These are phyloP conservation scores for Irpex lacteus DNA, from an alignment of 1,284 basidiomycete genomes.

Conservation along the genomic window DNA sequence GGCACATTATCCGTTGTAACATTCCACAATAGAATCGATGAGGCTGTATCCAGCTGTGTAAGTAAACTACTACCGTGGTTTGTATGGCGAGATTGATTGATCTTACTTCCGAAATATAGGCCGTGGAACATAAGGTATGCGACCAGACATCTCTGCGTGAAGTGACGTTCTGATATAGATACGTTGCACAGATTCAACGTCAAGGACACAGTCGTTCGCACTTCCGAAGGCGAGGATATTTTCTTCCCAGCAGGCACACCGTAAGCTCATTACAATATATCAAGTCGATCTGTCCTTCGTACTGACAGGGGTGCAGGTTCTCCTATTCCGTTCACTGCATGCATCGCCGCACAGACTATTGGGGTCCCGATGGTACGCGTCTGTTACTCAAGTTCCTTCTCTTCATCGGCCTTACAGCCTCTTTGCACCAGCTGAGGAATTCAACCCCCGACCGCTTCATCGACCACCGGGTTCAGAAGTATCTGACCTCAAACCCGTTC, in stretches of 20 bases:
- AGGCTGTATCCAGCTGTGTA: slow-evolving; percentile 34
- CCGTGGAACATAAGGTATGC: slow-evolving; percentile 26
- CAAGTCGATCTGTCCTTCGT: not conserved
- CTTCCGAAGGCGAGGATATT: slow-evolving; percentile 21
- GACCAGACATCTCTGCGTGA: not conserved
- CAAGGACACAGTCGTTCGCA: slow-evolving; percentile 19
- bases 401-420: not conserved
- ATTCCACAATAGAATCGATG: slow-evolving; percentile 23
- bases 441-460: slow-evolving; percentile 62
- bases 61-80: slow-evolving; percentile 24
- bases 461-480: slow-evolving; percentile 48
- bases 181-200: slow-evolving; percentile 2
- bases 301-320: slow-evolving; percentile 11
- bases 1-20: not conserved
- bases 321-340: slow-evolving; percentile 26
- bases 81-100: not conserved
- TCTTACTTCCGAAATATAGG: slow-evolving; percentile 10
- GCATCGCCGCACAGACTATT: slow-evolving; percentile 29
- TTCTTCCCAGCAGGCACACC: slow-evolving; percentile 22
- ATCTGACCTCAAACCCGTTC: slow-evolving; percentile 53
- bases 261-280: slow-evolving; percentile 14
- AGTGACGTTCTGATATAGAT: too few relatives aligned
- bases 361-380: slow-evolving; percentile 26
- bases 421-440: slow-evolving; percentile 39
- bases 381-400: not conserved